A percentile compares a stretch with the other conserved stretches of the same genome.
phyloP scores from a whole-genome alignment of 1,139 yeast genomes.

The Pichia sp. region DNA sequence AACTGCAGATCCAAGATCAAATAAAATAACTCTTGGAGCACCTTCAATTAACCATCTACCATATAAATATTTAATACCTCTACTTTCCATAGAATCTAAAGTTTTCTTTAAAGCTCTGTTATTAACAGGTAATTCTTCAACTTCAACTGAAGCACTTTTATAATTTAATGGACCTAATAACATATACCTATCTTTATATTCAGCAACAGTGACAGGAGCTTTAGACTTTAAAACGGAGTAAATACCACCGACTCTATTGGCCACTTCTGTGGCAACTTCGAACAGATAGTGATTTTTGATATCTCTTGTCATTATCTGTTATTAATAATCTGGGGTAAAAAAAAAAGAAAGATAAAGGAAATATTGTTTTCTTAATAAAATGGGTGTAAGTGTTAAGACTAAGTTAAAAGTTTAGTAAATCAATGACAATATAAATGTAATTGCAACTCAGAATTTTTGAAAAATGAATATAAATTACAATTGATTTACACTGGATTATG shows the following conservation, averaged over 20 bases:
- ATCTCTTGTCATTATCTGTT: constrained; percentile 55
- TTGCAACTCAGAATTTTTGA: too few species aligned
- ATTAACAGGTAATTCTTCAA: constrained; percentile 74
- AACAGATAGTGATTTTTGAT: constrained; percentile 78
- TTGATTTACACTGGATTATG: too few species aligned
- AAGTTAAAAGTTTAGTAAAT: too few species aligned
- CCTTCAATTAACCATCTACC: constrained; percentile 98
- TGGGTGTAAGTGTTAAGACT: too few species aligned
- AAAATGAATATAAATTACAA: too few species aligned
- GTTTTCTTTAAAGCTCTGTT: constrained; percentile 58
- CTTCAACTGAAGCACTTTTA: constrained; percentile 83
- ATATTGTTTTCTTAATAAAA: too few species aligned
- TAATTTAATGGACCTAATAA: constrained; percentile 82
- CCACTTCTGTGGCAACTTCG: constrained; percentile 96
- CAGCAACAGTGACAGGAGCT: constrained; percentile 95
- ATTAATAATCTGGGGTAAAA: constrained; percentile 4
- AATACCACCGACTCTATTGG: constrained; percentile 96
- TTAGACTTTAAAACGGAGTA: constrained; percentile 94
- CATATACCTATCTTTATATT: constrained; percentile 82
- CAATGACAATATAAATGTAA: too few species aligned
- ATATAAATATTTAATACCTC: constrained; percentile 80
- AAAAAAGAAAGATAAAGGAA: too few species aligned
- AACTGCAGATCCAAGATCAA: constrained; percentile 75
- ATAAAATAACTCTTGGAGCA: constrained; percentile 86
- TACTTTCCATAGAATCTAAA: constrained; percentile 63